Percentiles rank a stretch among this genome's conserved stretches.
Conservation (phyloP, 1,284 basidiomycete species). For the Lentinula novae-zelandiae region DNA sequence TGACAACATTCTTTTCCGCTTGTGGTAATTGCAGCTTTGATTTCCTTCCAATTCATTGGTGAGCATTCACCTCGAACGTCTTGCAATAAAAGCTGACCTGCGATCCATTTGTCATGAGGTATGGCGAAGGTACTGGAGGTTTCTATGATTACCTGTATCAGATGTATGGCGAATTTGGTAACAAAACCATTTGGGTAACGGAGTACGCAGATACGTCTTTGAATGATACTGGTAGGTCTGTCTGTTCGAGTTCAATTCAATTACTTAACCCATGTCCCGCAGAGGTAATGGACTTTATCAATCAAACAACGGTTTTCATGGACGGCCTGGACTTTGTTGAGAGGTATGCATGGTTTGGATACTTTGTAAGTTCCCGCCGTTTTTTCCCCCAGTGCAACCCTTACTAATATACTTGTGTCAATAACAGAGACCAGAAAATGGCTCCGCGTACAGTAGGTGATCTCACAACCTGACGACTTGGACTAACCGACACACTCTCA, state of each 20-base stretch:
- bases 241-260: not conserved
- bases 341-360: conserved; percentile 46
- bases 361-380: conserved; percentile 33
- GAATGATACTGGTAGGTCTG: conserved; percentile 31
- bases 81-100: too few relatives aligned
- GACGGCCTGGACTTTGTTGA: conserved; percentile 41
- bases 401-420: not conserved
- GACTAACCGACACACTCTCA: not conserved
- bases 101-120: conserved; percentile 30
- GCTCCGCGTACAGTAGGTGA: conserved; percentile 36
- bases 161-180: conserved; percentile 38
- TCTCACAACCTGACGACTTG: not conserved
- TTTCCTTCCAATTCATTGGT: conserved; percentile 39
- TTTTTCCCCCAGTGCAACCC: not conserved
- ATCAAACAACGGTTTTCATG: conserved; percentile 36
- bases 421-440: conserved; percentile 32
- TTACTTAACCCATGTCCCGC: not conserved
- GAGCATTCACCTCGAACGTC: not conserved
- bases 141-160: conserved; percentile 54
- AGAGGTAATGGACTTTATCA: conserved; percentile 40
- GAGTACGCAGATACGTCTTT: conserved; percentile 50
- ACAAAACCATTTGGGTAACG: conserved; percentile 54
- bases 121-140: conserved; percentile 45
- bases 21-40: conserved; percentile 53
- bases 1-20: conserved; percentile 48